Evolutionary conservation across 805 yeast species (phyloP), one percentile per base, ranked within the genome.

Genomic region (Lachancea quebecensis): DNA sequence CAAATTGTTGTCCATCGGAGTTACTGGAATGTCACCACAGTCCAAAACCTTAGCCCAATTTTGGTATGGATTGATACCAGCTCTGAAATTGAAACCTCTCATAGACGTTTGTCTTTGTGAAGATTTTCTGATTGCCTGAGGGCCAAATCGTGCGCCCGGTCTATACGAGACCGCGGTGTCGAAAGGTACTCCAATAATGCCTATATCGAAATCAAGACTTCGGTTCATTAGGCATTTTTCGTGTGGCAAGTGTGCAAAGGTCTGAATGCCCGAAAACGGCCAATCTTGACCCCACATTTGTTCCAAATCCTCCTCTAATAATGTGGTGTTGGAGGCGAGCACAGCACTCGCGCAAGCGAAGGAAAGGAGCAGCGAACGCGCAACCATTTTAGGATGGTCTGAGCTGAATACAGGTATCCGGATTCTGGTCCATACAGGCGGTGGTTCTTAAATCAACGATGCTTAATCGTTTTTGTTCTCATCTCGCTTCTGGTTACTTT

Each of bases 81-180:
- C 85, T 37, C 87, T 67, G 45, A 69, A 71, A 67, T 85, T 85
- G 68, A 78, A 85, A 1, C 90, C 90, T 46, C 93, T 68, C 44
- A 78, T 60, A 1, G 80, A 62, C 2, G 78, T 77, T 59, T 85
- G 95, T 52, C 95, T 73, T 57, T 79, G 85, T 2, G 85, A 79
- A 2, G 85, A 85, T 2, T 73, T 67, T 51, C 90, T 66, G 41
- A 82, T 80, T 10, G 85, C 83, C 41, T 80, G 65, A 2, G 91
- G 95, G 2, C 95, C 95, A 64, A 85, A 85, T 44, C 95, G 66
- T 2, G 95, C 90, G 6, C 95, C 95, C 0, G 90, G 75, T 41
- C 95, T 71, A 61, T 79, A 85, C 0, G 89, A 74, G 0, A 81
- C 81, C 0, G 91, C 91, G 6, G 93, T 85, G 57, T 85, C 95